A percentile compares a stretch with the other conserved stretches of the same genome.
phyloP scores from a whole-genome alignment of 805 yeast species.

The Candida wancherniae region DNA sequence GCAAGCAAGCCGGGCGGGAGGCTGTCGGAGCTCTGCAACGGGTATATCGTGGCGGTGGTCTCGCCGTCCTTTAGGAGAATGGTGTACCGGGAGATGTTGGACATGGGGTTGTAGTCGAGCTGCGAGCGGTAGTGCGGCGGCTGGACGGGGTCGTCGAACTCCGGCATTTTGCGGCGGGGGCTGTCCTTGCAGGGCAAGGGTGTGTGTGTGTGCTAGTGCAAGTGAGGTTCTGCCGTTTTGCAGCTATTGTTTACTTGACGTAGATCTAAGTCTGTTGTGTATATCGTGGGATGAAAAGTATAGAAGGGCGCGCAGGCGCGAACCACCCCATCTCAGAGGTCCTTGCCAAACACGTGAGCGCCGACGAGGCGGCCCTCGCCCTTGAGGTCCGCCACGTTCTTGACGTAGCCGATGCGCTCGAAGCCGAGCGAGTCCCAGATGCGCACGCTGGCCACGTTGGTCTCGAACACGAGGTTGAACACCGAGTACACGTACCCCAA shows the following conservation, averaged over 20 bases:
- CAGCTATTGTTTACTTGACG: slow-evolving; percentile 15
- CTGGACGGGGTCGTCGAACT: slow-evolving; percentile 47
- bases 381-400: slow-evolving; percentile 68
- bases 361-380: slow-evolving; percentile 63
- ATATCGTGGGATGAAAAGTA: slow-evolving; percentile 13
- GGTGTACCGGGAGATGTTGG: slow-evolving; percentile 58
- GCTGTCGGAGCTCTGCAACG: slow-evolving; percentile 60
- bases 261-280: slow-evolving; percentile 30
- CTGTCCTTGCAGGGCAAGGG: too few species aligned
- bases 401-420: slow-evolving; percentile 68
- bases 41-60: slow-evolving; percentile 90
- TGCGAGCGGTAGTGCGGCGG: slow-evolving; percentile 42
- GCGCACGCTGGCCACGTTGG: slow-evolving; percentile 66
- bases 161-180: too few species aligned
- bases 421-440: slow-evolving; percentile 87
- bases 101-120: slow-evolving; percentile 32
- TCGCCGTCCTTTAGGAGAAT: slow-evolving; percentile 81
- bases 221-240: slow-evolving; percentile 5
- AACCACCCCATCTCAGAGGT: slow-evolving; percentile 23
- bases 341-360: slow-evolving; percentile 75
- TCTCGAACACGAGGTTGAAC: slow-evolving; percentile 80
- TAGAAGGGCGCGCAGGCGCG: background rate
- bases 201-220: background rate
- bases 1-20: slow-evolving; percentile 76
- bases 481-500: slow-evolving; percentile 81